Percentiles rank a stretch among this genome's conserved stretches.
These are phyloP conservation scores for Yamadazyma diospyri DNA, from an alignment of 1,139 yeast species.

Conservation along the genomic window DNA sequence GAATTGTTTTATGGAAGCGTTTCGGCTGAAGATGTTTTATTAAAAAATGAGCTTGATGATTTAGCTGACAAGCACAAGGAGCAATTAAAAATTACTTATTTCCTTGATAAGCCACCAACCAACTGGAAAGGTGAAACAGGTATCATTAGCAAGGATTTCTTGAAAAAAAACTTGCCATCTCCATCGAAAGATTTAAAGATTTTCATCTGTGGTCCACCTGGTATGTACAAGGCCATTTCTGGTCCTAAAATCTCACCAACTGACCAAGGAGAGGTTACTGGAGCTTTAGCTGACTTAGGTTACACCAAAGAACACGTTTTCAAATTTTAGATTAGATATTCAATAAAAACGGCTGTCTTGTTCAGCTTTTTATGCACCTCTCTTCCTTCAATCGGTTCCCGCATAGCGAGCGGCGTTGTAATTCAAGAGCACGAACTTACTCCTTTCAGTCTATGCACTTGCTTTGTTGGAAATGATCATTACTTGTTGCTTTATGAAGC, in stretches of 20 bases:
- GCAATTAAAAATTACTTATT: conserved; percentile 68
- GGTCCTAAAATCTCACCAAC: conserved; percentile 82
- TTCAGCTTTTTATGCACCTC: too few species aligned
- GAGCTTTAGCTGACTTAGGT: conserved; percentile 84
- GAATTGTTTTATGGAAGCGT: conserved; percentile 76
- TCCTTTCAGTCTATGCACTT: too few species aligned
- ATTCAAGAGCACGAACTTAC: too few species aligned
- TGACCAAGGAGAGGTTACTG: conserved; percentile 94
- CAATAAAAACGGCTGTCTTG: too few species aligned
- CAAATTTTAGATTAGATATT: conserved; percentile 56
- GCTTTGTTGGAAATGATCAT: too few species aligned
- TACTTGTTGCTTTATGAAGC: too few species aligned
- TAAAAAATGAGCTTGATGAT: conserved; percentile 74
- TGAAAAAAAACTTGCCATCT: conserved; percentile 63
- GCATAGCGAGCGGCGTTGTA: too few species aligned
- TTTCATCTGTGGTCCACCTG: conserved; percentile 92
- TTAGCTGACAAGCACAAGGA: conserved; percentile 59
- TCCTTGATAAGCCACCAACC: conserved; percentile 61
- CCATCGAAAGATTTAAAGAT: conserved; percentile 65
- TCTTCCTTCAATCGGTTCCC: too few species aligned
- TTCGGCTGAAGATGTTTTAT: conserved; percentile 70
- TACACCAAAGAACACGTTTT: conserved; percentile 83
- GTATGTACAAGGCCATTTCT: conserved; percentile 44
- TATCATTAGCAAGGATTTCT: conserved; percentile 73
- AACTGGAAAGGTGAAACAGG: conserved; percentile 84